These are phyloP conservation scores for Cladophialophora carrionii DNA, from an alignment of 2,329 filamentous ascomycete species.

Conservation along the genomic window DNA sequence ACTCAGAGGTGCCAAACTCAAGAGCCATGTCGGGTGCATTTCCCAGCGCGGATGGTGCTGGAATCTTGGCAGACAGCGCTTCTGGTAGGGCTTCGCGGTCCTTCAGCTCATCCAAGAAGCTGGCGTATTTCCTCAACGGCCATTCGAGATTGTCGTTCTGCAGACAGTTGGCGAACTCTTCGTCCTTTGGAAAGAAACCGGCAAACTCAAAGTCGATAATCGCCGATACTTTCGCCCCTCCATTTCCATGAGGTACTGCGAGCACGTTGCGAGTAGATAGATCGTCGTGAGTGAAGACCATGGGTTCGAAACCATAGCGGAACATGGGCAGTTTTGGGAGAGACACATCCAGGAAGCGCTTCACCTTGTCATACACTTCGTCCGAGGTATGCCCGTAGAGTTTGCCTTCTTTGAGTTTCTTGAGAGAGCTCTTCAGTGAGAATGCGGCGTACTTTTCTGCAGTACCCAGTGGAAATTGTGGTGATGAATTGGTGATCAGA, in stretches of 20 bases:
- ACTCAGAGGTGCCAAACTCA: slow-evolving; percentile 27
- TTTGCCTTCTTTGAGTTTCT: slow-evolving; percentile 19
- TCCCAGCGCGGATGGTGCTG: slow-evolving; percentile 5
- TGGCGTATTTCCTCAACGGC: slow-evolving; percentile 23
- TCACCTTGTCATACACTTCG: slow-evolving; percentile 21
- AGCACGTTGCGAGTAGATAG: slow-evolving; percentile 40
- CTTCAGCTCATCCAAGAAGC: slow-evolving; percentile 26
- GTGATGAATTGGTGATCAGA: slow-evolving; percentile 19
- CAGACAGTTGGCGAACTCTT: slow-evolving; percentile 39
- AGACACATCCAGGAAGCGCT: slow-evolving; percentile 24
- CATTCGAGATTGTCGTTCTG: slow-evolving; percentile 33
- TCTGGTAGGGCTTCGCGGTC: slow-evolving; percentile 24
- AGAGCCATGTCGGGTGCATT: slow-evolving; percentile 18
- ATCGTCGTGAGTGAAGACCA: slow-evolving; percentile 40
- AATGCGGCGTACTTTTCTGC: slow-evolving; percentile 22
- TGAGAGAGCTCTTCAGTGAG: slow-evolving; percentile 17
- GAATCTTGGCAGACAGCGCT: slow-evolving; percentile 8
- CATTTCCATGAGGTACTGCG: slow-evolving; percentile 33
- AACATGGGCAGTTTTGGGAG: slow-evolving; percentile 29
- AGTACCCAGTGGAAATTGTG: slow-evolving; percentile 18
- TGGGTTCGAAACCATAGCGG: slow-evolving; percentile 19
- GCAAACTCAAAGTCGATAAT: slow-evolving; percentile 44
- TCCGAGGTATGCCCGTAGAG: slow-evolving; percentile 27
- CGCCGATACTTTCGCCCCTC: slow-evolving; percentile 30
- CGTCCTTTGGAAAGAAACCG: slow-evolving; percentile 41